Evolutionary conservation across 2,329 filamentous ascomycete species (phyloP), one percentile per base, ranked within the genome.

Genomic region (Aspergillus tamarii): DNA sequence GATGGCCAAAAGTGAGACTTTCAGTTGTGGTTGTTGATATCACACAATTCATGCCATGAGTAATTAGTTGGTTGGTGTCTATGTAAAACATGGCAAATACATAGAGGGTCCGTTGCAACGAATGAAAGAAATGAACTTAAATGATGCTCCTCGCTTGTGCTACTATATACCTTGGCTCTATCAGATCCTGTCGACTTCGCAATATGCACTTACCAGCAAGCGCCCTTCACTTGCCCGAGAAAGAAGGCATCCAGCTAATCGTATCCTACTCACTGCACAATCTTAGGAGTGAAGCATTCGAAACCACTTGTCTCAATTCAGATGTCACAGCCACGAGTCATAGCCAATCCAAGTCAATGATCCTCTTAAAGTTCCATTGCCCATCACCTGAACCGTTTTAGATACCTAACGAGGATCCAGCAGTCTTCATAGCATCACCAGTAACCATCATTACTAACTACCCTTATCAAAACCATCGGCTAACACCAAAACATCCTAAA

Each of bases 51-150:
- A 65, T 60, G 61, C 59, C 60, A 65, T 66, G 58, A 50, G 41
- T 66, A 67, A 65, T 68, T 63, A 58, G 60, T 64, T 57, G 63
- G 64, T 59, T 39, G 56, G 61, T 34, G 52, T 63, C 59, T 65
- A 65, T 62, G 62, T 43, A 66, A 64, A 68, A 67, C 59, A 61
- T 62, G 48, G 59, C 59, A 45, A 58, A 48, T 67, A 65, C 65
- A 68, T 68, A 67, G 66, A 68, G 61, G 34, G 34, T 39, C 60
- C 52, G 59, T 50, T 66, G 65, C 61, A 67, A 68, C 67, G 66
- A 67, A 68, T 68, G 65, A 68, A 65, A 67, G 59, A 67, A 67
- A 67, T 66, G 65, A 68, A 63, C 28, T 57, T 60, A 36, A 60
- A 59, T 53, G 46, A 59, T 36, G n/a, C 55, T 30, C 39, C 28